Conservation (phyloP, 495 filamentous ascomycete species). For the Penicillium atrosanguineum region DNA sequence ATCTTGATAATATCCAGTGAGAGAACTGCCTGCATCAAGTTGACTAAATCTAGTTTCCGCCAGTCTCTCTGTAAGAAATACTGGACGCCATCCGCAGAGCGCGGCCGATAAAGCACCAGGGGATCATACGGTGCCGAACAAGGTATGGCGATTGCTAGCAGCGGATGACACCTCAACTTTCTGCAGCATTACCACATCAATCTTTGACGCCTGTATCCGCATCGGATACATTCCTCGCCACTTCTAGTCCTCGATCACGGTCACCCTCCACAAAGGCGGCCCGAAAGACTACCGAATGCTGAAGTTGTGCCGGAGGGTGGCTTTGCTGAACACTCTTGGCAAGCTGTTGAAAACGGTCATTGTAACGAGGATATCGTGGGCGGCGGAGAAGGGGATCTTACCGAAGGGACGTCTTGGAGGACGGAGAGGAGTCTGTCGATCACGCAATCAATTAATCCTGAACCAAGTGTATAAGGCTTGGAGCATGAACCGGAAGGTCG, state of each 20-base stretch:
- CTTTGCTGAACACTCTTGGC: slow-evolving; percentile 26
- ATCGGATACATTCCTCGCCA: slow-evolving; percentile 20
- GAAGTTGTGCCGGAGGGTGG: slow-evolving; percentile 24
- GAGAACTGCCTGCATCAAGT: too few relatives aligned
- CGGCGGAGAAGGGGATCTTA: slow-evolving; percentile 13
- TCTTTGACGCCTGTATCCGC: slow-evolving; percentile 25
- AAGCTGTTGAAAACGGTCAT: slow-evolving; percentile 25
- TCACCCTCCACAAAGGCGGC: slow-evolving; percentile 22
- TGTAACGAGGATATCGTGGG: slow-evolving; percentile 9
- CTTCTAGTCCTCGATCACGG: slow-evolving; percentile 15
- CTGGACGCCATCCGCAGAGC: slow-evolving; percentile 11
- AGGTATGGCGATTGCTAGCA: slow-evolving; percentile 10
- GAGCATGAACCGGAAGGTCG: slow-evolving; percentile 3
- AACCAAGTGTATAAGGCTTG: slow-evolving; percentile 21
- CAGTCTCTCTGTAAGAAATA: background rate
- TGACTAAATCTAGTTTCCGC: background rate
- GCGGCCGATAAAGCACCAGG: slow-evolving; percentile 25
- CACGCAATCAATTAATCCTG: slow-evolving; percentile 21
- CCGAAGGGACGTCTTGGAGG: slow-evolving; percentile 13
- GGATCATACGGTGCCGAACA: slow-evolving; percentile 21
- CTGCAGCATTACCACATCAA: slow-evolving; percentile 1
- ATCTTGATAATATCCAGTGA: slow-evolving; percentile 22
- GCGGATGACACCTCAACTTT: background rate
- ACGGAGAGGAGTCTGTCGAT: slow-evolving; percentile 14
- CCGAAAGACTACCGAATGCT: slow-evolving; percentile 13